A percentile compares a stretch with the other conserved stretches of the same genome.
phyloP scores from a whole-genome alignment of 2,329 filamentous ascomycete genomes.

The Aphanocladium album region DNA sequence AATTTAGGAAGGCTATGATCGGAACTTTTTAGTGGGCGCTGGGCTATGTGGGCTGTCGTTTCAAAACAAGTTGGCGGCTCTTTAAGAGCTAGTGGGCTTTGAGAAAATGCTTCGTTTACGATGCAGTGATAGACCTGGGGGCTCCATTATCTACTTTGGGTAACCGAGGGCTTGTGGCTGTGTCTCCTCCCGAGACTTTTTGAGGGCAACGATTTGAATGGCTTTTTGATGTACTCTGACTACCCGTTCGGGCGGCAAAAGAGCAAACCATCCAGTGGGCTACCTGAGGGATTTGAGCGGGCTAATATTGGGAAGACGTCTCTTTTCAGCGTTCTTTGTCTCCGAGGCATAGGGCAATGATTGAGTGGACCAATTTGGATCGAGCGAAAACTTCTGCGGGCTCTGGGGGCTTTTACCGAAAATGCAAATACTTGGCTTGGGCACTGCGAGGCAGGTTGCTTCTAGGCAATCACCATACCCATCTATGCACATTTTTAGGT shows the following conservation, averaged over 20 bases:
- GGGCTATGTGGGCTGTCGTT: conserved; percentile 53
- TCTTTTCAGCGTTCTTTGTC: conserved; percentile 3
- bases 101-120: conserved; percentile 39
- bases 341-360: conserved; percentile 4
- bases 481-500: conserved; percentile 11
- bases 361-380: conserved; percentile 28
- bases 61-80: conserved; percentile 37
- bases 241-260: conserved; percentile 8
- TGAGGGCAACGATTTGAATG: conserved; percentile 17
- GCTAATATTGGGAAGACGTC: conserved; percentile 28
- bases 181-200: conserved; percentile 23
- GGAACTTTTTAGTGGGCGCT: conserved; percentile 40
- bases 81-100: conserved; percentile 46
- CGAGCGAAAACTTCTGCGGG: conserved; percentile 32
- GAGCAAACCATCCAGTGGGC: conserved; percentile 27
- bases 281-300: conserved; percentile 36
- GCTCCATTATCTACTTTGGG: conserved; percentile 36
- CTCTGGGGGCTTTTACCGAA: conserved; percentile 30
- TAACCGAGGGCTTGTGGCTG: conserved; percentile 36
- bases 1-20: conserved; percentile 37
- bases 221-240: conserved; percentile 19
- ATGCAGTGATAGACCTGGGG: conserved; percentile 50
- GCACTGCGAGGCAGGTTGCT: neutral
- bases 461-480: neutral
- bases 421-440: conserved; percentile 15